These are phyloP conservation scores for Lyophyllum atratum DNA, from an alignment of 768 basidiomycete genomes.

Conservation along the genomic window DNA sequence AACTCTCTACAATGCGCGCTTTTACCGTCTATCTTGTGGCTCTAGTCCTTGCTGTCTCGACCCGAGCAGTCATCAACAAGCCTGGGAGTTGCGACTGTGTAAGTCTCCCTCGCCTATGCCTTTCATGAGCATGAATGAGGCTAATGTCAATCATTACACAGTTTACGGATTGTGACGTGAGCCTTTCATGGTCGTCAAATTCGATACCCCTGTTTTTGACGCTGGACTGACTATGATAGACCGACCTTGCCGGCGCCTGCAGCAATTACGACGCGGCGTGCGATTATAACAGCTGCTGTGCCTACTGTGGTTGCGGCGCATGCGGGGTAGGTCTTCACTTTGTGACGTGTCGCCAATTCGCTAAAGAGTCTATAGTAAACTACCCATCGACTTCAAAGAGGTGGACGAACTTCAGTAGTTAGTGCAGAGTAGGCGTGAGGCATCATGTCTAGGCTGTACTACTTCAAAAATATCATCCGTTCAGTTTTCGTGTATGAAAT, in stretches of 20 bases:
- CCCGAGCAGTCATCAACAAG: background rate
- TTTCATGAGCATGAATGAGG: background rate
- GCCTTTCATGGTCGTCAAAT: background rate
- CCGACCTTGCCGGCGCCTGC: constrained; percentile 2
- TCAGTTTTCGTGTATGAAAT: too few relatives aligned
- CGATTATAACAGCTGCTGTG: constrained; percentile 6
- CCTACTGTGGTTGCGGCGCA: constrained; percentile 5
- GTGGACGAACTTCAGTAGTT: background rate
- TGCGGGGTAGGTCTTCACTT: constrained; percentile 1
- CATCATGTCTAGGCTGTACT: too few relatives aligned
- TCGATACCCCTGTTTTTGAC: background rate
- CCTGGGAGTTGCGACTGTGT: background rate
- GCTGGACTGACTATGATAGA: background rate
- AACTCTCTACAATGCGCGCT: background rate
- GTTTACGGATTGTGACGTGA: background rate
- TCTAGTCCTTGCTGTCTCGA: background rate
- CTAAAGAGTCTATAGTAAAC: background rate
- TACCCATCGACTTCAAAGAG: background rate
- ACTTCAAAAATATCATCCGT: too few relatives aligned
- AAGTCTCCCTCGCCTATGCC: background rate
- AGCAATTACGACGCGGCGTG: constrained; percentile 3
- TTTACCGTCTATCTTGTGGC: background rate
- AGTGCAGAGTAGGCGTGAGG: too few relatives aligned
- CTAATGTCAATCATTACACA: background rate
- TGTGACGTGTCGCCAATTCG: background rate